These are phyloP conservation scores for Hirschioporus abietinus DNA, from an alignment of 768 basidiomycete species.

Conservation along the genomic window DNA sequence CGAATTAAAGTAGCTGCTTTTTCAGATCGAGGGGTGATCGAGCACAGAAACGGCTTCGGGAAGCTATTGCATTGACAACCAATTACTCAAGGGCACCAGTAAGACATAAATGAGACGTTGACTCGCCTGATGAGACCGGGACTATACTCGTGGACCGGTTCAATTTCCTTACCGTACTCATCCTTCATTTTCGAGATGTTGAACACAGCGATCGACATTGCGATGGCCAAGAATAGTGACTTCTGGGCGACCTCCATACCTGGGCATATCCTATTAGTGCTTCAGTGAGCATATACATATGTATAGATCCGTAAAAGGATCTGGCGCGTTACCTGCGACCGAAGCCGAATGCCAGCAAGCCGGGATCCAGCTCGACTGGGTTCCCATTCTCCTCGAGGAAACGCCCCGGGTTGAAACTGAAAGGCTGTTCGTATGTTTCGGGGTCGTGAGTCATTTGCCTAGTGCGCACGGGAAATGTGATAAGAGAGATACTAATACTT, in stretches of 20 bases:
- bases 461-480: not conserved
- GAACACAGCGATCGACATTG: not conserved
- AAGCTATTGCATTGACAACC: not conserved
- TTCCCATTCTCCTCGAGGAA: constrained; percentile 8
- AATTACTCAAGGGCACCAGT: not conserved
- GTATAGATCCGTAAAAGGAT: not conserved
- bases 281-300: too few species aligned
- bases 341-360: not conserved
- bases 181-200: not conserved
- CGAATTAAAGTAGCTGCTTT: not conserved
- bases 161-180: not conserved
- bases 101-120: not conserved
- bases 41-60: not conserved
- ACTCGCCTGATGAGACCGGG: not conserved
- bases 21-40: not conserved
- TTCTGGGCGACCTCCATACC: not conserved
- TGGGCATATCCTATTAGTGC: not conserved
- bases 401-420: constrained; percentile 15
- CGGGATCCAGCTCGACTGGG: not conserved
- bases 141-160: not conserved
- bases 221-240: not conserved
- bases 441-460: constrained; percentile 18
- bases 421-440: constrained; percentile 14
- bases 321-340: not conserved
- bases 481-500: not conserved